Evolutionary conservation across 306 rosid species (phyloP).

Genomic region (Chamaecrista fasciculata): DNA sequence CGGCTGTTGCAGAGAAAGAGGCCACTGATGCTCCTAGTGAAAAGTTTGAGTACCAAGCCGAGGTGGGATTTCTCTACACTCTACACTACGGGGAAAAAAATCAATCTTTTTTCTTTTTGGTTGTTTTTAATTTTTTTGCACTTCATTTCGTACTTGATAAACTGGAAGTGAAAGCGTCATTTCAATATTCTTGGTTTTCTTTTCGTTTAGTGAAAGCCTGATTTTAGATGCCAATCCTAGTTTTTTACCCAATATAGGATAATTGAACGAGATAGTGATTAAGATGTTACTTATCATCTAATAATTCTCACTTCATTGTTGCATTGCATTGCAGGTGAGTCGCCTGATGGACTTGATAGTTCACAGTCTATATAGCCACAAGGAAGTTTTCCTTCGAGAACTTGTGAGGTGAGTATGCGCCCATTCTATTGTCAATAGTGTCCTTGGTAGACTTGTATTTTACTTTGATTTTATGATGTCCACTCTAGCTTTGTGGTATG

Average conservation of each 20-base stretch:
- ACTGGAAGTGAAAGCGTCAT: background rate
- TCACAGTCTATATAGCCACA: slow-evolving; percentile 76
- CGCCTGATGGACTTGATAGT: slow-evolving; percentile 71
- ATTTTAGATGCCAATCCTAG: background rate
- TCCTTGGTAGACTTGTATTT: background rate
- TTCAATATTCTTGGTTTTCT: too few relatives aligned
- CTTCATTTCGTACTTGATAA: background rate
- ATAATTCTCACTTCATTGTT: background rate
- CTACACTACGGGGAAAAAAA: too few relatives aligned
- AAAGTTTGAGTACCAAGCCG: slow-evolving; percentile 90
- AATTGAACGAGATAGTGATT: background rate
- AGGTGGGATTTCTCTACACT: slow-evolving; percentile 48
- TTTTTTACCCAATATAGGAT: background rate
- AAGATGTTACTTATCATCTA: too few relatives aligned
- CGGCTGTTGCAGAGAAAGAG: slow-evolving; percentile 69
- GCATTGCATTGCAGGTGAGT: slow-evolving; percentile 51
- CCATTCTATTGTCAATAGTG: background rate
- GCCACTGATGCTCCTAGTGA: slow-evolving; percentile 66
- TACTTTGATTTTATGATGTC: background rate
- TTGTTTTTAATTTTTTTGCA: slow-evolving; percentile 1
- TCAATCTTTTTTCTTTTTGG: too few relatives aligned
- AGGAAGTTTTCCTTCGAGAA: slow-evolving; percentile 74
- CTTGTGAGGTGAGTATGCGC: slow-evolving; percentile 54
- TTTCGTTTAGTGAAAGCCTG: background rate
- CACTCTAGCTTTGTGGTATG: background rate